Conservation (phyloP, 768 basidiomycete genomes). For the Glaciozyma antarctica region DNA sequence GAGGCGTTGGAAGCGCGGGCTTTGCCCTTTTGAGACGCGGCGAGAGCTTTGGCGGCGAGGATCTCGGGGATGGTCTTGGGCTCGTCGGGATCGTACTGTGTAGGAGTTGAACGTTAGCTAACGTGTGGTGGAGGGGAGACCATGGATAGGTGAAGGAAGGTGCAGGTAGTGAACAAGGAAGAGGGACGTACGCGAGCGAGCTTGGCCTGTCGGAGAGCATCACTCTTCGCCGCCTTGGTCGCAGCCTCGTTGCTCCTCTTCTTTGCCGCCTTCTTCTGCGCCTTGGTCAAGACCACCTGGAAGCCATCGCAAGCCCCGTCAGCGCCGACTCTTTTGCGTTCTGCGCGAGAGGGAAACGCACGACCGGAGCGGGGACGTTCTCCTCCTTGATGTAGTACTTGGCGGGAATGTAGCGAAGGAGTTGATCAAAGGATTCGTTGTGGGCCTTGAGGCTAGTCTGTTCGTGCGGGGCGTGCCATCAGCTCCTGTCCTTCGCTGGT, state of each 20-base stretch:
- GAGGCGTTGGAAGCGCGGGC: slow-evolving; percentile 24
- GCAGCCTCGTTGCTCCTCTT: slow-evolving; percentile 70
- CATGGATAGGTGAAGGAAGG: background rate
- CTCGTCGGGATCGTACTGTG: slow-evolving; percentile 84
- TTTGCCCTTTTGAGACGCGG: slow-evolving; percentile 36
- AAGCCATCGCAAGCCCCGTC: background rate
- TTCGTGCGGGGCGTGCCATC: too few species aligned
- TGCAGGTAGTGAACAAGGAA: background rate
- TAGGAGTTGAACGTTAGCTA: background rate
- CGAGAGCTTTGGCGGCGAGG: slow-evolving; percentile 36
- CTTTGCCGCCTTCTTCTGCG: slow-evolving; percentile 70
- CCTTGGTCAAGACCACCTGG: slow-evolving; percentile 47
- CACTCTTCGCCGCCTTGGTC: slow-evolving; percentile 25
- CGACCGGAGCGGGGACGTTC: background rate
- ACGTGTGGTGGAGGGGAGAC: background rate
- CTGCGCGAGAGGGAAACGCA: background rate
- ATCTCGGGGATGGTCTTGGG: slow-evolving; percentile 64
- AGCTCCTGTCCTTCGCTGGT: too few species aligned
- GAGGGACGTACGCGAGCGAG: slow-evolving; percentile 58
- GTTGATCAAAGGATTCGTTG: slow-evolving; percentile 73
- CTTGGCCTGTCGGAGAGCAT: slow-evolving; percentile 58
- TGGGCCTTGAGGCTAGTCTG: slow-evolving; percentile 53
- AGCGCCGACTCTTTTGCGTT: background rate
- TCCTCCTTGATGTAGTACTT: slow-evolving; percentile 69
- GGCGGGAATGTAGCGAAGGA: slow-evolving; percentile 76